Base-by-base conservation (phyloP, 352 stramenopile species). In the Phytophthora tubulina region DNA sequence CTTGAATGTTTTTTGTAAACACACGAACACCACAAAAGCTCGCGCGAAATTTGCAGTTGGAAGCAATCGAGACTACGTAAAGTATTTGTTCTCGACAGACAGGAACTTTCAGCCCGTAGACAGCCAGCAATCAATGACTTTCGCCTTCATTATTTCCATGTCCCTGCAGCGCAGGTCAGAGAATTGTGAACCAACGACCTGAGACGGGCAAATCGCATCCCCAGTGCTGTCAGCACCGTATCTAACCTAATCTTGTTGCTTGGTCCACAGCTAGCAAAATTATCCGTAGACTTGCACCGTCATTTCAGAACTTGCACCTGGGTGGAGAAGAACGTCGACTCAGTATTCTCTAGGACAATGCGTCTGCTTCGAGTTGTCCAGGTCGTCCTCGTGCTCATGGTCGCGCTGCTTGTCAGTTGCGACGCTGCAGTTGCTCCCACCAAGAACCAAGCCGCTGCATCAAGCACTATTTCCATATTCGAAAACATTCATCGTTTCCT, bases 181-280 rank as follows among this genome's bases (percentile, higher is more conserved):
- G 21, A 21, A 21, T 1, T 0, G 21, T 21, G 21, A 21, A 21
- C 21, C 21, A 21, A 1, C 21, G 21, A 21, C 21, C n/a, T 57
- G 50, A 57, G 50, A 57, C 50, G 32, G 50, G 50, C 13, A 33
- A 57, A 32, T 57, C 45, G 50, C 35, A 57, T 33, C 33, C 6
- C 17, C 13, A 45, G 13, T 45, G 39, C 39, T 42, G 36, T 42
- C 32, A 57, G 14, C 32, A 45, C 50, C 15, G 50, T 57, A 57
- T 35, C 50, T 57, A 33, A 45, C 33, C 50, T 57, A 58, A 58
- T 58, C 6, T 58, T 58, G 51, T 15, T 11, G 32, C n/a, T 58
- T 44, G 33, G 8, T 31, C 15, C 33, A 58, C 51, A 60, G 56
- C 32, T 64, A 64, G 44, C 44, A 64, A 64, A 64, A 56, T 10